Conservation (phyloP, 2,329 filamentous ascomycete genomes). For the Fusarium buxicola region DNA sequence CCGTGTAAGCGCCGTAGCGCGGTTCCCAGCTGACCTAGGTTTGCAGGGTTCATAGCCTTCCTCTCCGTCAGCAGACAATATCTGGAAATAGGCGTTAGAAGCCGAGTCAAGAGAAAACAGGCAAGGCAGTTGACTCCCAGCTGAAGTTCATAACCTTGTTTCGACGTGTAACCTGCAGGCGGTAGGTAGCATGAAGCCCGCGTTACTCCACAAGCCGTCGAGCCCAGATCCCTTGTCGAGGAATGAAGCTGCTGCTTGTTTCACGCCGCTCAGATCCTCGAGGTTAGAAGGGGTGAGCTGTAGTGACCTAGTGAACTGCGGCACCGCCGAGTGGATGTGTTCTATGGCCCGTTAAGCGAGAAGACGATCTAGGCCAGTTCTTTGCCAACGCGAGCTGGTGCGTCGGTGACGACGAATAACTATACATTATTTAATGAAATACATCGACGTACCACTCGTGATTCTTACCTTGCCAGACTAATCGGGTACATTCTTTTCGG, state of each 20-base stretch:
- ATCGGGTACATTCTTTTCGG: not conserved
- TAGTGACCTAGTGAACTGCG: conserved; percentile 50
- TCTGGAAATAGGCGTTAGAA: conserved; percentile 25
- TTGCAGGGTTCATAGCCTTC: conserved; percentile 28
- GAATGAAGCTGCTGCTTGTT: conserved; percentile 52
- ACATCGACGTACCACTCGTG: not conserved
- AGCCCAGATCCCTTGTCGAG: conserved; percentile 51
- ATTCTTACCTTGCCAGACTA: not conserved
- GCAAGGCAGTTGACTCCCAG: conserved; percentile 55
- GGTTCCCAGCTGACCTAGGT: conserved; percentile 3
- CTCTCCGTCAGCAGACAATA: no score
- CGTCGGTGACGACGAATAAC: conserved; percentile 63
- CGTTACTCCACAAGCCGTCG: conserved; percentile 58
- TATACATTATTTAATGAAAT: conserved; percentile 8
- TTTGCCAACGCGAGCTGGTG: conserved; percentile 57
- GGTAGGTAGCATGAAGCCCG: conserved; percentile 55
- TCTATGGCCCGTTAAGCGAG: conserved; percentile 59
- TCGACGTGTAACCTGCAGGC: conserved; percentile 51
- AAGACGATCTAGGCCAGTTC: conserved; percentile 65
- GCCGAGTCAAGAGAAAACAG: conserved; percentile 53
- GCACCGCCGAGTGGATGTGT: conserved; percentile 51
- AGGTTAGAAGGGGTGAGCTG: conserved; percentile 54
- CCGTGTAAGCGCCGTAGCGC: conserved; percentile 57
- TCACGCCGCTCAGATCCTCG: conserved; percentile 55
- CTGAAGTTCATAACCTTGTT: conserved; percentile 55